Evolutionary conservation across 352 stramenopile genomes (phyloP).

Genomic region (Globisporangium barbulae): DNA sequence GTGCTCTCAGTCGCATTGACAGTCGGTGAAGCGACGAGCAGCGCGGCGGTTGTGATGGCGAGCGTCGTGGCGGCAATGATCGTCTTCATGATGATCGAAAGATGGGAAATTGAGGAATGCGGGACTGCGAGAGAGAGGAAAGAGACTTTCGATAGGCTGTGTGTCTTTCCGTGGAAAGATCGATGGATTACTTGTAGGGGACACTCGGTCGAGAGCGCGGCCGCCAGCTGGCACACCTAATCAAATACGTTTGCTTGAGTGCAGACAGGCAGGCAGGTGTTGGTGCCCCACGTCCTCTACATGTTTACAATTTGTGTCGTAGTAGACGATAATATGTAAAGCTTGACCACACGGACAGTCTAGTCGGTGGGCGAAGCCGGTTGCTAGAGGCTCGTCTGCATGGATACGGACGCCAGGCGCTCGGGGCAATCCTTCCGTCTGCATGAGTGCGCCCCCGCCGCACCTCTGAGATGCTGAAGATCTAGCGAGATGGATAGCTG

Average conservation of each 20-base stretch:
- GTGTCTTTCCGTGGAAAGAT: background rate
- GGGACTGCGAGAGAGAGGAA: background rate
- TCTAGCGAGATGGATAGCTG: background rate
- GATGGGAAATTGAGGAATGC: background rate
- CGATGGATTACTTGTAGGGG: background rate
- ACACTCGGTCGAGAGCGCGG: background rate
- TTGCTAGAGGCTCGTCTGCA: background rate
- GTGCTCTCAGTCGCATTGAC: constrained; percentile 12
- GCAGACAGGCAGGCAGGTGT: background rate
- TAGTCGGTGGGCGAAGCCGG: background rate
- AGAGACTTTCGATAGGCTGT: background rate
- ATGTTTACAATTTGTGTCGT: background rate
- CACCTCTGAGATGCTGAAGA: background rate
- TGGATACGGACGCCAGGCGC: background rate
- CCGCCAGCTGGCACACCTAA: background rate
- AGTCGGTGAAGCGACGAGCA: background rate
- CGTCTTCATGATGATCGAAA: background rate
- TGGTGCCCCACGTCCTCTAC: background rate
- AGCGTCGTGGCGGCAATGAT: background rate
- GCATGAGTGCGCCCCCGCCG: background rate
- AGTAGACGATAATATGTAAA: background rate
- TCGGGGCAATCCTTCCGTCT: background rate
- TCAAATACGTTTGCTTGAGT: background rate
- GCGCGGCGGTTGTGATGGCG: background rate
- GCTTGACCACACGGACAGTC: background rate